Conservation (phyloP, 106 monocot genomes). For the Hemerocallis citrina region DNA sequence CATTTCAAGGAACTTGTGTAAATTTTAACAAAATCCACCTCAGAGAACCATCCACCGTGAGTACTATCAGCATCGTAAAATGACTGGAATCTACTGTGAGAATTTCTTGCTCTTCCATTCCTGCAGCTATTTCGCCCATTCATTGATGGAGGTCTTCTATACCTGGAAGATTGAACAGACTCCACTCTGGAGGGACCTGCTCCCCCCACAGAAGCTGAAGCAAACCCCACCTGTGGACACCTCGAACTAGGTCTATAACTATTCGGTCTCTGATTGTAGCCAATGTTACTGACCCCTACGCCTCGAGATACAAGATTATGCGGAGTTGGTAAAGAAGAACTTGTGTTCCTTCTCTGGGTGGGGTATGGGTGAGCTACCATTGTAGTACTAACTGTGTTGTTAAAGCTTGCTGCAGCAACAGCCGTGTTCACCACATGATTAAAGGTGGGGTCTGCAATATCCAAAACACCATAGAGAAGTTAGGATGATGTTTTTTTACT, state of each 20-base stretch:
- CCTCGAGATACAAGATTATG: background rate
- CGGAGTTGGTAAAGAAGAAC: background rate
- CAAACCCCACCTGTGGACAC: background rate
- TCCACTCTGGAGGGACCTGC: background rate
- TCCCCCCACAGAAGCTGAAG: constrained; percentile 6
- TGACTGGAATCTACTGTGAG: constrained; percentile 11
- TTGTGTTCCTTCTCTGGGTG: constrained; percentile 4
- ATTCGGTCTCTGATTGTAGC: constrained; percentile 10
- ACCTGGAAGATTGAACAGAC: background rate
- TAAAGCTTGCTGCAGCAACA: background rate
- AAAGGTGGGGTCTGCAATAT: constrained; percentile 7
- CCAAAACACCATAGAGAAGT: background rate
- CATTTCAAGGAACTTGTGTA: too few relatives aligned
- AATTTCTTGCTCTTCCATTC: constrained; percentile 22
- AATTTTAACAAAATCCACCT: constrained; percentile 19
- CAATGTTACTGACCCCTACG: background rate
- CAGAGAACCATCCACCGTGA: constrained; percentile 10
- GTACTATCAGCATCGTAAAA: constrained; percentile 10
- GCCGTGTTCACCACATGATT: constrained; percentile 5
- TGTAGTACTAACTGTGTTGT: background rate
- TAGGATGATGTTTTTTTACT: too few relatives aligned
- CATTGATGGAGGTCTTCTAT: constrained; percentile 17
- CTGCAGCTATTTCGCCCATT: constrained; percentile 20
- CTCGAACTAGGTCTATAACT: constrained; percentile 8
- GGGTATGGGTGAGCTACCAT: background rate